Evolutionary conservation across 257 asterid species (phyloP).

Genomic region (Cinchona pubescens): DNA sequence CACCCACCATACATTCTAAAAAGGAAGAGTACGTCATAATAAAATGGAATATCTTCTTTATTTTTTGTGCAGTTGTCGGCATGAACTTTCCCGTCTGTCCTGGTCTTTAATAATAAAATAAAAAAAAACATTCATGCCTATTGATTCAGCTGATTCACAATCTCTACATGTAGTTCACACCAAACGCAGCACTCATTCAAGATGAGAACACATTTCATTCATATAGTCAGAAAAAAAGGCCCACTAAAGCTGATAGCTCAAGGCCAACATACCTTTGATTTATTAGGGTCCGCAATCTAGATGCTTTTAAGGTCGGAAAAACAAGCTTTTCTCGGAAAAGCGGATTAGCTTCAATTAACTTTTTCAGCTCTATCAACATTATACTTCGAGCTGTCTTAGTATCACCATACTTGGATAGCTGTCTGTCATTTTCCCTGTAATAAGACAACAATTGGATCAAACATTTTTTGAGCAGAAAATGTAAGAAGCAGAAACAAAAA

Average conservation of each 20-base stretch:
- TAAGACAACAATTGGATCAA: slow-evolving; percentile 2
- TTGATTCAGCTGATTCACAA: neutral
- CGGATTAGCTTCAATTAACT: slow-evolving; percentile 93
- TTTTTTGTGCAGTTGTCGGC: too few species aligned
- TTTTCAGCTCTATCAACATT: slow-evolving; percentile 92
- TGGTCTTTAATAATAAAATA: too few species aligned
- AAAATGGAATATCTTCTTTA: neutral
- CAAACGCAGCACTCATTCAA: neutral
- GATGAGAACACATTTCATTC: neutral
- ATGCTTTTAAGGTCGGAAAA: slow-evolving; percentile 82
- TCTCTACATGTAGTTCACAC: neutral
- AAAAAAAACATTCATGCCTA: neutral
- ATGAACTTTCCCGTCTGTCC: too few species aligned
- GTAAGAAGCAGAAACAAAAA: too few species aligned
- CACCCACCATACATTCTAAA: too few species aligned
- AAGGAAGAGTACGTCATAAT: neutral
- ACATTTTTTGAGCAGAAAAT: neutral
- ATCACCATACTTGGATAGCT: slow-evolving; percentile 95
- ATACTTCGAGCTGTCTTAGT: slow-evolving; percentile 97
- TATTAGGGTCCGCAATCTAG: slow-evolving; percentile 88
- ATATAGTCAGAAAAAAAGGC: neutral
- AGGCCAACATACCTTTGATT: slow-evolving; percentile 70
- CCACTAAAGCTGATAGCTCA: neutral
- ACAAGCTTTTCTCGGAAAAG: slow-evolving; percentile 94
- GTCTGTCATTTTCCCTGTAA: slow-evolving; percentile 96